Evolutionary conservation across 202 grass and related monocot species (phyloP).

Genomic region (Miscanthus sacchariflorus): DNA sequence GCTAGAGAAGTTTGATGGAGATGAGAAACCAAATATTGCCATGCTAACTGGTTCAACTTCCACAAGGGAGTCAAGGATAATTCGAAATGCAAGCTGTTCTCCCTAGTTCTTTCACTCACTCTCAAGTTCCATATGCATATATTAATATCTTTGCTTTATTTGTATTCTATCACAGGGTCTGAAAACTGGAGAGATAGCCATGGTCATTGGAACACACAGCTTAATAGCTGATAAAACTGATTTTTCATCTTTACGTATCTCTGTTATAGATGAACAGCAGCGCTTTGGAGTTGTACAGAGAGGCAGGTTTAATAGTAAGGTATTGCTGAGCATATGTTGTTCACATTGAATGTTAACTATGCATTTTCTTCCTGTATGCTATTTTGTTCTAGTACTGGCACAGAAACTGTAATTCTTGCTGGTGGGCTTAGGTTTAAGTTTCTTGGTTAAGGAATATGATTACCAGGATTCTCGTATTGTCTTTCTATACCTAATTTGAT

Average conservation of each 20-base stretch:
- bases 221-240: conserved; percentile 86
- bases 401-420: conserved; percentile 24
- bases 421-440: not conserved
- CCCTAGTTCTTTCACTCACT: conserved; percentile 48
- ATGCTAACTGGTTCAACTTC: conserved; percentile 95
- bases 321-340: conserved; percentile 34
- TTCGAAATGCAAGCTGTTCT: conserved; percentile 69
- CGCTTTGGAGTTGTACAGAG: conserved; percentile 89
- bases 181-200: conserved; percentile 76
- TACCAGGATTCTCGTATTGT: conserved; percentile 16
- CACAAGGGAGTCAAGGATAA: conserved; percentile 68
- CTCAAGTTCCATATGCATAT: conserved; percentile 36
- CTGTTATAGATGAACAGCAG: conserved; percentile 91
- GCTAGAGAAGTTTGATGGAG: conserved; percentile 73
- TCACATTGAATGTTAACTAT: conserved; percentile 35
- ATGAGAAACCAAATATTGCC: conserved; percentile 77
- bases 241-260: conserved; percentile 74
- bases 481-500: conserved; percentile 16
- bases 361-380: conserved; percentile 26
- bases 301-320: conserved; percentile 93
- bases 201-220: conserved; percentile 97
- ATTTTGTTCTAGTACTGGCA: conserved; percentile 27
- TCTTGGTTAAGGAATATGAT: not conserved
- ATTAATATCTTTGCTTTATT: conserved; percentile 34
- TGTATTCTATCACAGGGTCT: conserved; percentile 64